phyloP scores from a whole-genome alignment of 352 stramenopile genomes.

The Pythium pyrilobum region DNA sequence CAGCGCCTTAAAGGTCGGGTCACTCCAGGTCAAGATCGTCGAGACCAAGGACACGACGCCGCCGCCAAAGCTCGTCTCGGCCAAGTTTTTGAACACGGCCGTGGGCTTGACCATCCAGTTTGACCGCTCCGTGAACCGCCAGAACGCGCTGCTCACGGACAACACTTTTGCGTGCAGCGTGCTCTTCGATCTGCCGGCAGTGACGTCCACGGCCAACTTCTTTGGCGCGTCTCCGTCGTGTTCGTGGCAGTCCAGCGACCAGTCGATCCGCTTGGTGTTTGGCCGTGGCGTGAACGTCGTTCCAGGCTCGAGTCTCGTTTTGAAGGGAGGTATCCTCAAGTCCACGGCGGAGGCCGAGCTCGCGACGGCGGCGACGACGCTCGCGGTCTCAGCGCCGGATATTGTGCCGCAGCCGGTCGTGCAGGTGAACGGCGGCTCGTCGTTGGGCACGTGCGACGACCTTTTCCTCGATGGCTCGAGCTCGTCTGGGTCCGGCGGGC shows the following conservation, averaged over 20 bases:
- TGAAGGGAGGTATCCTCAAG: constrained; percentile 44
- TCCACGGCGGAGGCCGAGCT: constrained; percentile 41
- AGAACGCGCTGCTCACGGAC: constrained; percentile 14
- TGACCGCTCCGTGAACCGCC: constrained; percentile 38
- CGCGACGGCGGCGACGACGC: constrained; percentile 24
- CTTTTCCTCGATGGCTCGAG: constrained; percentile 48
- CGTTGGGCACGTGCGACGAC: constrained; percentile 53
- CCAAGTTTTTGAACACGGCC: constrained; percentile 47
- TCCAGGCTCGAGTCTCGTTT: constrained; percentile 24
- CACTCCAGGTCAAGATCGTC: constrained; percentile 43
- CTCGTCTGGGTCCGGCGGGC: constrained; percentile 48
- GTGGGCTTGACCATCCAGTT: constrained; percentile 40
- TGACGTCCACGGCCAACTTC: constrained; percentile 23
- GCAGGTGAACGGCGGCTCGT: constrained; percentile 37
- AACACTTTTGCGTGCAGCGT: constrained; percentile 39
- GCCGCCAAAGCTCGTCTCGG: constrained; percentile 43
- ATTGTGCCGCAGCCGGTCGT: constrained; percentile 37
- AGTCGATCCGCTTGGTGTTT: constrained; percentile 45
- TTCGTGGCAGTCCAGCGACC: constrained; percentile 40
- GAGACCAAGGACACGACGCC: constrained; percentile 58
- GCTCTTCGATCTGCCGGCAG: constrained; percentile 48
- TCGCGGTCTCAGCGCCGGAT: constrained; percentile 29
- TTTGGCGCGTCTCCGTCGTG: constrained; percentile 34
- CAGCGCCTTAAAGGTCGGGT: constrained; percentile 14
- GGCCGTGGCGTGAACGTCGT: constrained; percentile 33